phyloP scores from a whole-genome alignment of 345 rosid species.

The Euphorbia tirucalli region DNA sequence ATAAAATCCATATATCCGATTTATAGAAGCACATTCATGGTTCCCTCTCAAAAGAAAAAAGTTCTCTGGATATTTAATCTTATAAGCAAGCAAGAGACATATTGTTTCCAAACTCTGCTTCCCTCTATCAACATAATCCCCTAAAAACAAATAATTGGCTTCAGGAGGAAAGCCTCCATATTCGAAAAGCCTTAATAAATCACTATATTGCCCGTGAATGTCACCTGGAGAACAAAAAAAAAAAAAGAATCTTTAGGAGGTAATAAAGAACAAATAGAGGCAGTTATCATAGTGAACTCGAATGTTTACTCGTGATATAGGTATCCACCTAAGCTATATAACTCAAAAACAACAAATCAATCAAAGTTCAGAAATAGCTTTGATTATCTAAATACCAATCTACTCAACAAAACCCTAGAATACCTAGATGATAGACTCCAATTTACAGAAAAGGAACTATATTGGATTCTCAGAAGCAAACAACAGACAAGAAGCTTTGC shows the following conservation, averaged over 20 bases:
- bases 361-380: background rate
- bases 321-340: background rate
- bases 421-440: background rate
- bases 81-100: slow-evolving; percentile 86
- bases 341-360: background rate
- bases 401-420: background rate
- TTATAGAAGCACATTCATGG: slow-evolving; percentile 92
- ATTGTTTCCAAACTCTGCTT: slow-evolving; percentile 96
- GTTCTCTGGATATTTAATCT: slow-evolving; percentile 88
- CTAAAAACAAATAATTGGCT: slow-evolving; percentile 82
- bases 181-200: slow-evolving; percentile 83
- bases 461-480: background rate
- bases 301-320: background rate
- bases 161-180: slow-evolving; percentile 93
- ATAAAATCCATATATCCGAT: slow-evolving; percentile 87
- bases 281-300: background rate
- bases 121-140: slow-evolving; percentile 96
- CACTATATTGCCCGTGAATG: slow-evolving; percentile 91
- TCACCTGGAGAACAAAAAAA: slow-evolving; percentile 58
- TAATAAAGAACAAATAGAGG: background rate
- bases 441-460: background rate
- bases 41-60: slow-evolving; percentile 89
- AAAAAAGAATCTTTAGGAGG: background rate
- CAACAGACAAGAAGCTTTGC: background rate
- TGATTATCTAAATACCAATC: background rate